A percentile compares a stretch with the other conserved stretches of the same genome.
phyloP scores from a whole-genome alignment of 2,329 filamentous ascomycete genomes.

The Cercospora sp. region DNA sequence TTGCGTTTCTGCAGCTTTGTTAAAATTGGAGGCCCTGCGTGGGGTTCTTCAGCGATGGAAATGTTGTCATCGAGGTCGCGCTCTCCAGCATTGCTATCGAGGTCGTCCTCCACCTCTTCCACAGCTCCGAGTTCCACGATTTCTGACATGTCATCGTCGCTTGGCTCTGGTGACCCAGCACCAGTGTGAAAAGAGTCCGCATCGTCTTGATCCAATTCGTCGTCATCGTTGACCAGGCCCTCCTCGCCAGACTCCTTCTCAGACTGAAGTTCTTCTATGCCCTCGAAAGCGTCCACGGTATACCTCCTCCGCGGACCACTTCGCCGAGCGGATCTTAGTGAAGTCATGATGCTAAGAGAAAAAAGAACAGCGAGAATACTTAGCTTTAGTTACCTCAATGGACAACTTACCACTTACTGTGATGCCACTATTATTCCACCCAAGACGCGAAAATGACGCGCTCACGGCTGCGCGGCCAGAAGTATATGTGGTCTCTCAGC shows the following conservation, averaged over 20 bases:
- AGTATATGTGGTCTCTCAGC: background rate
- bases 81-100: constrained; percentile 40
- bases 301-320: constrained; percentile 34
- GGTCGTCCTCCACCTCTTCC: constrained; percentile 35
- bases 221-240: constrained; percentile 22
- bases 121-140: constrained; percentile 30
- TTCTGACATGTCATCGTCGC: constrained; percentile 39
- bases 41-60: constrained; percentile 29
- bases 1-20: constrained; percentile 3
- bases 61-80: constrained; percentile 39
- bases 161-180: constrained; percentile 24
- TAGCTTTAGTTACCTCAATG: constrained; percentile 5
- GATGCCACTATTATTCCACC: background rate
- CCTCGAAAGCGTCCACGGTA: constrained; percentile 40
- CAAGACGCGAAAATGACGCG: constrained; percentile 16
- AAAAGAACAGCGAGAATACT: constrained; percentile 10
- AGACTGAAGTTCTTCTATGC: constrained; percentile 34
- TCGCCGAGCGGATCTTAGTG: constrained; percentile 28
- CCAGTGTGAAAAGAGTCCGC: constrained; percentile 41
- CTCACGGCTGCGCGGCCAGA: background rate
- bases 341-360: constrained; percentile 18
- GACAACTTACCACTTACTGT: constrained; percentile 9
- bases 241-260: constrained; percentile 15
- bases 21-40: background rate
- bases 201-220: constrained; percentile 13